Conservation (phyloP, 257 asterid genomes). For the Gentiana macrophylla region DNA sequence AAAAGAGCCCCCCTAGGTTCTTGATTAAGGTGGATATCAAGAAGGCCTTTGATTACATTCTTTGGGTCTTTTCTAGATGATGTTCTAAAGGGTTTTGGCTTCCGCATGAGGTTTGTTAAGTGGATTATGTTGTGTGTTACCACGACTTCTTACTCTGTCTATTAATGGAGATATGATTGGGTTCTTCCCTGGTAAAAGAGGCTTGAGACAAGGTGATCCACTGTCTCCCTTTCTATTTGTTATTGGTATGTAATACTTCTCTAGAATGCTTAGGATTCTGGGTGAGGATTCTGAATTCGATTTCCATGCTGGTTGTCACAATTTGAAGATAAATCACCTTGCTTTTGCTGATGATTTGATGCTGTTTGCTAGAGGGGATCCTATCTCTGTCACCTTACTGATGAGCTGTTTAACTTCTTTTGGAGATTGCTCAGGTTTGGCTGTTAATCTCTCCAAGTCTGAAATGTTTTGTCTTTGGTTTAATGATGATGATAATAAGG, state of each 20-base stretch:
- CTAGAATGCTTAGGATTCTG: background rate
- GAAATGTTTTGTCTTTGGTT: too few relatives aligned
- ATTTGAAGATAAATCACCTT: too few relatives aligned
- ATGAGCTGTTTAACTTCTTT: too few relatives aligned
- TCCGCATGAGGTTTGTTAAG: background rate
- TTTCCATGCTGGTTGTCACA: too few relatives aligned
- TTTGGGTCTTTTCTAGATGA: background rate
- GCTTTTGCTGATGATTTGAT: too few relatives aligned
- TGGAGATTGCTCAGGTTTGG: too few relatives aligned
- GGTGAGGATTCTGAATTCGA: too few relatives aligned
- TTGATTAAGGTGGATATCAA: background rate
- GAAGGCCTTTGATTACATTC: background rate
- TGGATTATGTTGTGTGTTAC: background rate
- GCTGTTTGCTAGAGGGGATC: too few relatives aligned
- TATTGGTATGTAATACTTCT: background rate
- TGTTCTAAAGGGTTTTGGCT: background rate
- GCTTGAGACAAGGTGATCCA: background rate
- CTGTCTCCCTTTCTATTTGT: background rate
- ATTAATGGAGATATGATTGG: background rate
- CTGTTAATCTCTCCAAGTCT: too few relatives aligned
- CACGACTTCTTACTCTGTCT: background rate
- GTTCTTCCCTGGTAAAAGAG: background rate
- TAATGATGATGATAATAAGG: too few relatives aligned
- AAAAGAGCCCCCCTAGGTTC: background rate
- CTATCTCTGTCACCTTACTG: too few relatives aligned